phyloP scores from a whole-genome alignment of 345 rosid species.

The Eucalyptus cladocalyx region DNA sequence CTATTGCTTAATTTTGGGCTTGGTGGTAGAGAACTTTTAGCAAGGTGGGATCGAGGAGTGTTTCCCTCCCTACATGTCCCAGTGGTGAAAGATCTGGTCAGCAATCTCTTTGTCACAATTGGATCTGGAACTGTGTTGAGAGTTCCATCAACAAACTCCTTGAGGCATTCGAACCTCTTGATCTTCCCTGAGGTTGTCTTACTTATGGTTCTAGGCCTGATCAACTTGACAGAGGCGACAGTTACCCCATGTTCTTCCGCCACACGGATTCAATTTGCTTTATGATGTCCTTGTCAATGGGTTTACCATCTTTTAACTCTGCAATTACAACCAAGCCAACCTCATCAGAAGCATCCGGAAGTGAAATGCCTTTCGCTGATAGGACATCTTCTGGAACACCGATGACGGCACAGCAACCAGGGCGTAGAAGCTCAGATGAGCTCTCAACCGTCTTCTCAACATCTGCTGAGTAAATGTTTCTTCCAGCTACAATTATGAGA shows the following conservation, averaged over 20 bases:
- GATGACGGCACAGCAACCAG: conserved; percentile 65
- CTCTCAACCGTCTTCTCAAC: conserved; percentile 62
- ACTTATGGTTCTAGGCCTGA: conserved; percentile 49
- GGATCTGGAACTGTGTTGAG: conserved; percentile 28
- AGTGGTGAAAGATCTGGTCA: conserved; percentile 30
- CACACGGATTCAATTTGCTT: conserved; percentile 29
- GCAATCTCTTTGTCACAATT: conserved; percentile 9
- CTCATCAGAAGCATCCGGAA: conserved; percentile 44
- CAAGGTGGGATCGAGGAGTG: conserved; percentile 24
- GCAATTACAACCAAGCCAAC: conserved; percentile 65
- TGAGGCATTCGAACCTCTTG: conserved; percentile 65
- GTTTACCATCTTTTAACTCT: conserved; percentile 44
- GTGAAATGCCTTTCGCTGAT: conserved; percentile 39
- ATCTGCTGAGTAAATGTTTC: conserved; percentile 61
- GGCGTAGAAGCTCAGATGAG: conserved; percentile 40
- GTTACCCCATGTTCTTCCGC: conserved; percentile 53
- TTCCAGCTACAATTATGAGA: conserved; percentile 59
- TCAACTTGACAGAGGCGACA: conserved; percentile 38
- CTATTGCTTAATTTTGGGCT: conserved; percentile 12
- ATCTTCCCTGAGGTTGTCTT: conserved; percentile 69
- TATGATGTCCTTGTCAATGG: conserved; percentile 19
- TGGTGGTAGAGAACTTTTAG: conserved; percentile 3
- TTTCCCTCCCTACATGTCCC: conserved; percentile 33
- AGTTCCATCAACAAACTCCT: conserved; percentile 41
- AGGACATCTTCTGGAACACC: conserved; percentile 59